Evolutionary conservation across 164 flowering plant species (phyloP).

Genomic region (Magnolia changhungtana): DNA sequence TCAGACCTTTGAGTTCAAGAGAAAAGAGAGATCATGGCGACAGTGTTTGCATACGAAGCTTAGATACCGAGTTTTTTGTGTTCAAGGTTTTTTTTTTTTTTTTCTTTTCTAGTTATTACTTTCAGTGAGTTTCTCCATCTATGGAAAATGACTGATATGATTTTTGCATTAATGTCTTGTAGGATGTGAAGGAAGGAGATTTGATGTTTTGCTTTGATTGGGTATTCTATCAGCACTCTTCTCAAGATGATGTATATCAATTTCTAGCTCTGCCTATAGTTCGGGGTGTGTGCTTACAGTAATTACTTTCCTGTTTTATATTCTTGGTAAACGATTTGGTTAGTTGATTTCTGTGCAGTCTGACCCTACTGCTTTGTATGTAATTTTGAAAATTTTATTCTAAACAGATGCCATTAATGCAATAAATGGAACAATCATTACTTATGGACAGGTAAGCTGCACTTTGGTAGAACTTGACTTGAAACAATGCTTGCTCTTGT

Average conservation of each 20-base stretch:
- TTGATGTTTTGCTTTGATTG: conserved; percentile 54
- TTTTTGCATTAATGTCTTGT: conserved; percentile 11
- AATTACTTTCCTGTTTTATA: background rate
- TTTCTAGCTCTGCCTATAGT: conserved; percentile 72
- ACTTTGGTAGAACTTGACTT: background rate
- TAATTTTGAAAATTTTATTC: conserved; percentile 5
- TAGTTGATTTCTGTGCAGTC: background rate
- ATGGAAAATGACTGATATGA: background rate
- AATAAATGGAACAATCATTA: conserved; percentile 73
- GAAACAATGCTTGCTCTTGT: no score
- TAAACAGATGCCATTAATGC: conserved; percentile 60
- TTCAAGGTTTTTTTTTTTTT: conserved; percentile 49
- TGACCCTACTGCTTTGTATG: background rate
- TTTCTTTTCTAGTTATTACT: background rate
- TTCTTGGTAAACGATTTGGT: background rate
- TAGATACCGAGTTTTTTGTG: conserved; percentile 54
- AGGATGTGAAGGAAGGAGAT: conserved; percentile 83
- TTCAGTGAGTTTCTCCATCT: background rate
- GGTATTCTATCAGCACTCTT: conserved; percentile 61
- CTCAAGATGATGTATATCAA: conserved; percentile 62
- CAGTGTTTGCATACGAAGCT: conserved; percentile 31
- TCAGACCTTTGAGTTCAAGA: conserved; percentile 62
- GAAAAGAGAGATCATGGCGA: conserved; percentile 56
- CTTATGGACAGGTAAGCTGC: conserved; percentile 76
- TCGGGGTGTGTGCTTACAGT: conserved; percentile 36